Conservation (phyloP, 495 filamentous ascomycete genomes). For the Corynascus novoguineensis region DNA sequence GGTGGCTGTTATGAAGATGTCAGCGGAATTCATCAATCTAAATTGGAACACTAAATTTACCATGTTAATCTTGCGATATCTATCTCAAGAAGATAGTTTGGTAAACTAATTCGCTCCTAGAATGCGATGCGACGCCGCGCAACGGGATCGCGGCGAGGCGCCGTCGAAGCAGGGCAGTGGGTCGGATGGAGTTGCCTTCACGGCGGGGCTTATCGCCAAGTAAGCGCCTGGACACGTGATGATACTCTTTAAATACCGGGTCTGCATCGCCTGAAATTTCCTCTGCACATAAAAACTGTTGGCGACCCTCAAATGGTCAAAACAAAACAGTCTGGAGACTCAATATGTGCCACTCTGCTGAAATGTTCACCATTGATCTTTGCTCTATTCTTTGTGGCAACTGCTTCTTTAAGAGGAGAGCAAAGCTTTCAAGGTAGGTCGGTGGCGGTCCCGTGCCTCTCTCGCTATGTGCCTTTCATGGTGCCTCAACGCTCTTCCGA, state of each 20-base stretch:
- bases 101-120: background rate
- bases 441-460: background rate
- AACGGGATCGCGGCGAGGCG: background rate
- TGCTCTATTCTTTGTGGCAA: background rate
- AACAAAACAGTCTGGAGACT: background rate
- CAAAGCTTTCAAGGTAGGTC: background rate
- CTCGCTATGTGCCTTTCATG: background rate
- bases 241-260: background rate
- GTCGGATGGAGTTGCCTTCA: background rate
- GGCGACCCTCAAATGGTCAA: background rate
- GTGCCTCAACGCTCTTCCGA: background rate
- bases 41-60: too few species aligned
- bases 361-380: background rate
- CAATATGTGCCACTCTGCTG: background rate
- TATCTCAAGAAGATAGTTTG: background rate
- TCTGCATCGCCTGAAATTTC: background rate
- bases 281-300: background rate
- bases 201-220: slow-evolving; percentile 14
- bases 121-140: slow-evolving; percentile 12
- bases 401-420: background rate
- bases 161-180: background rate
- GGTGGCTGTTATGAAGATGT: slow-evolving; percentile 29
- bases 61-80: background rate
- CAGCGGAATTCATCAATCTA: too few species aligned
- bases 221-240: slow-evolving; percentile 26